A percentile compares a stretch with the other conserved stretches of the same genome.
Conservation (phyloP, 2,329 filamentous ascomycete species). For the Venturia carpophila region DNA sequence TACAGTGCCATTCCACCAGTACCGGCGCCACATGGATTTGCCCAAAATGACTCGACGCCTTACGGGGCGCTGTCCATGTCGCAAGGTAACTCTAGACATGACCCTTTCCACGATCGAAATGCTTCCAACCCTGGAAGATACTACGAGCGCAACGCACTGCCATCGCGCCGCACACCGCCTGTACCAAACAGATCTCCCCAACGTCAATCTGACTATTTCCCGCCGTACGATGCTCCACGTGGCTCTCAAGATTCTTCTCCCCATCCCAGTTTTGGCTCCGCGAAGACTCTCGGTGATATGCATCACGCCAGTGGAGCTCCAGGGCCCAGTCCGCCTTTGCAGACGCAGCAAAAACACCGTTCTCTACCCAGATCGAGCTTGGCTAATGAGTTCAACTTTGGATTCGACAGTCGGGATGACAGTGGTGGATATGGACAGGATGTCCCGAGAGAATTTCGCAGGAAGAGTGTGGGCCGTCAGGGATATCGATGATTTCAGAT, state of each 20-base stretch:
- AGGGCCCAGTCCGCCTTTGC: not conserved
- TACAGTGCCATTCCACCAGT: not conserved
- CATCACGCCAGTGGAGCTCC: not conserved
- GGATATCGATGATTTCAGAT: not conserved
- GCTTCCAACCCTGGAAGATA: not conserved
- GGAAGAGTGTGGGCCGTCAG: not conserved
- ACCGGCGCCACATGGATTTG: not conserved
- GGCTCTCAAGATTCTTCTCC: not conserved
- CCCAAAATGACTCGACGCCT: not conserved
- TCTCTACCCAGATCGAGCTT: not conserved
- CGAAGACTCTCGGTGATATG: not conserved
- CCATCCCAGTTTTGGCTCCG: not conserved
- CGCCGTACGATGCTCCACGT: not conserved
- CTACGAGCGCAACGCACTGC: not conserved
- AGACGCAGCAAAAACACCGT: slow-evolving; percentile 1
- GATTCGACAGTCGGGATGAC: not conserved
- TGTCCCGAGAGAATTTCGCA: not conserved
- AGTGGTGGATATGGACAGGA: not conserved
- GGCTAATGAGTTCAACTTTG: slow-evolving; percentile 2
- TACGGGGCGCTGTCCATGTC: not conserved
- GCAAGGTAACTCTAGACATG: not conserved
- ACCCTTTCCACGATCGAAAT: not conserved
- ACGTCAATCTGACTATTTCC: slow-evolving; percentile 1
- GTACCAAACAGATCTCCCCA: not conserved
- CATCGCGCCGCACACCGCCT: not conserved